Base-by-base conservation (phyloP, 352 stramenopile genomes). In the Thalassiosira mediterranea region DNA sequence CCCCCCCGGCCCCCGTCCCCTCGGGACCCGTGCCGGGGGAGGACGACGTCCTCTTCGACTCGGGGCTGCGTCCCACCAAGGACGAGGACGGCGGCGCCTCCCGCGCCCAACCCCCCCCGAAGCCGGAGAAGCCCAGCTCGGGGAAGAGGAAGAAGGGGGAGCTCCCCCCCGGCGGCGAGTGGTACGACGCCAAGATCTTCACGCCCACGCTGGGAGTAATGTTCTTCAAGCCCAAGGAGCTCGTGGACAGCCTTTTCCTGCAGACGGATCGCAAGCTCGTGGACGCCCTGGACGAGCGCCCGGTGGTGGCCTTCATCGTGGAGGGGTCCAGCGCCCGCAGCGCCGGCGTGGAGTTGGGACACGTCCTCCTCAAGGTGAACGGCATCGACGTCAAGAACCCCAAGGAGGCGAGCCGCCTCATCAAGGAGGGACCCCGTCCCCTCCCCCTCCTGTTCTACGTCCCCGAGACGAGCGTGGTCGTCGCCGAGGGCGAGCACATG, bases 191-290 rank as follows among this genome's bases (percentile, higher is more conserved):
- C 42, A 79, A 84, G 48, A 91, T 93, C 52, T 93, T 93, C 53
- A 91, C 87, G 49, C 87, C 87, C 0, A 93, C 85, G 3, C 65
- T 93, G 1, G 87, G 87, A 72, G 87, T 93, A 63, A 93, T 93
- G 87, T 93, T 93, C 54, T 93, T 91, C 72, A 93, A 93, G 68
- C 84, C 87, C 17, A 83, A 90, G 72, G 85, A 93, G 69, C 54
- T 93, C 17, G 83, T 85, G 3, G 83, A 91, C 64, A 85, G 68
- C 8, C 58, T 90, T 1, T 91, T 93, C 52, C 72, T 91, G 19
- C 83, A 88, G 37, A 91, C 85, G 28, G 83, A 91, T 51, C 64
- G 76, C 38, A 28, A 38, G 3, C 69, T 90, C 10, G 83, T 93
- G 0, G 83, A 91, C 58, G 60, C 53, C 5, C 58, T 93, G 2